Evolutionary conservation across 345 rosid species (phyloP).

Genomic region (Citrus maxima): DNA sequence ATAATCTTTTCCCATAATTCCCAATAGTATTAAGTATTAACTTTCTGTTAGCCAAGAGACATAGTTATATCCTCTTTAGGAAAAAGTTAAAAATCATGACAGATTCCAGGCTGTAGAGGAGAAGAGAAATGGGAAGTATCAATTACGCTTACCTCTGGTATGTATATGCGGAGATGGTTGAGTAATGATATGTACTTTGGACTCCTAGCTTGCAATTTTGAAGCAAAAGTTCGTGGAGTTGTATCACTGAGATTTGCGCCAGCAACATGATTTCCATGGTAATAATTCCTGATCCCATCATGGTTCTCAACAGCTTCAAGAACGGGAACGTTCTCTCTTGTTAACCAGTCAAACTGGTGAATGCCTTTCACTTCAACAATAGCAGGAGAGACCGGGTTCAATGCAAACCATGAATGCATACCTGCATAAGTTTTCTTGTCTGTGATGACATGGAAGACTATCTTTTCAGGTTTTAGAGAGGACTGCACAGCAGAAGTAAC

Average conservation of each 20-base stretch:
- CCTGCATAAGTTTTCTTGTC: slow-evolving; percentile 99
- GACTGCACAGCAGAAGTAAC: slow-evolving; percentile 85
- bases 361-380: slow-evolving; percentile 92
- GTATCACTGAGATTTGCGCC: slow-evolving; percentile 81
- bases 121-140: neutral
- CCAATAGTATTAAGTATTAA: neutral
- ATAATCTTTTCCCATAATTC: neutral
- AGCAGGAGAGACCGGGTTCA: slow-evolving; percentile 83
- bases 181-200: slow-evolving; percentile 98
- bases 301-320: slow-evolving; percentile 95
- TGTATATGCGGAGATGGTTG: slow-evolving; percentile 94
- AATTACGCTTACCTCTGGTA: slow-evolving; percentile 78
- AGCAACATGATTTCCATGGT: slow-evolving; percentile 93
- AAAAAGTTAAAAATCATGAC: slow-evolving; percentile 3
- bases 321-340: slow-evolving; percentile 99
- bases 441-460: slow-evolving; percentile 94
- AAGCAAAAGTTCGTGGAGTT: slow-evolving; percentile 88
- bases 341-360: slow-evolving; percentile 99
- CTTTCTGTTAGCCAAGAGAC: neutral
- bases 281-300: slow-evolving; percentile 78
- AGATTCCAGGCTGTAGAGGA: neutral
- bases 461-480: slow-evolving; percentile 81
- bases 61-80: neutral
- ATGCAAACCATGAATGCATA: slow-evolving; percentile 99
- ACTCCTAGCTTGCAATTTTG: slow-evolving; percentile 96